These are phyloP conservation scores for Eimeria maxima DNA, from an alignment of 169 alveolate species.

Conservation along the genomic window DNA sequence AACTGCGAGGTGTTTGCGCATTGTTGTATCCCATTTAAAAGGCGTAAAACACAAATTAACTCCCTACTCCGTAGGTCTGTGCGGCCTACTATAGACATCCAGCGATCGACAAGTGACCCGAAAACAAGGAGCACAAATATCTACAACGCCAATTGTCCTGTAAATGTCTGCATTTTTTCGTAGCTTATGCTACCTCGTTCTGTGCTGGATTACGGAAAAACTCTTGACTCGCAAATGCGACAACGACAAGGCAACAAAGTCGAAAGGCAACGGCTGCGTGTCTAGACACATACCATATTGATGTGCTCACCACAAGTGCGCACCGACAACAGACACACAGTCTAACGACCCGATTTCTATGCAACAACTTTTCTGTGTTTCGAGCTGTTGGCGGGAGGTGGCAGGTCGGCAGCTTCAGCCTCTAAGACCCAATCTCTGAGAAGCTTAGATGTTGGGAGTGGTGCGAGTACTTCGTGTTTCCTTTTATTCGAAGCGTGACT, in stretches of 20 bases:
- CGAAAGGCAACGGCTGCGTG: neutral
- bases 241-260: neutral
- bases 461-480: neutral
- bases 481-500: neutral
- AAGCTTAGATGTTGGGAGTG: neutral
- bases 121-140: neutral
- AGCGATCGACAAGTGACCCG: neutral
- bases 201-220: neutral
- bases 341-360: neutral
- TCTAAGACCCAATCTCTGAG: constrained; percentile 58
- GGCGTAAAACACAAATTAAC: neutral
- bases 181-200: neutral
- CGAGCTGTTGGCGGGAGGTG: neutral
- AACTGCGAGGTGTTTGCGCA: neutral
- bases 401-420: neutral
- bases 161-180: too few relatives aligned
- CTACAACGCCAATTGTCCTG: neutral
- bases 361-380: constrained; percentile 39
- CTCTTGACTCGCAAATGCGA: neutral
- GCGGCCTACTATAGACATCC: neutral
- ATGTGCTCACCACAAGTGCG: neutral
- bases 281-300: too few relatives aligned
- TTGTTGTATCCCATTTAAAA: neutral
- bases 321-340: neutral
- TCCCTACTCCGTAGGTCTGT: neutral